Evolutionary conservation across 106 monocot genomes (phyloP), one percentile per base, ranked within the genome.

Genomic region (Agapanthus africanus): DNA sequence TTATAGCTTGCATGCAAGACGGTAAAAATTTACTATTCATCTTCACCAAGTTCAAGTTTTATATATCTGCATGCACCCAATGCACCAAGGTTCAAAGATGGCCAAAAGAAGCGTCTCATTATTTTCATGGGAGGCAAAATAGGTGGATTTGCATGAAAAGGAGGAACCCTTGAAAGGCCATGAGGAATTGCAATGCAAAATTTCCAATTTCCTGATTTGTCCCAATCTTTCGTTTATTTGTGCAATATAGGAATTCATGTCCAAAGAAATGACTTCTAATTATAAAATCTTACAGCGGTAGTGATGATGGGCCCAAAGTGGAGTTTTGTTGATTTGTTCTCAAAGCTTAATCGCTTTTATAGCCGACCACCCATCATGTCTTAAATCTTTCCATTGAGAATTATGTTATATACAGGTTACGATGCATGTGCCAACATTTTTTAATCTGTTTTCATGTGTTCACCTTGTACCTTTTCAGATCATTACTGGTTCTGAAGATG

Each of bases 401-500:
- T 56, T 11, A 36, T 51, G 6, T 26, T 50, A 30, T 31, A 57
- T 25, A 31, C 50, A n/a, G n/a, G 23, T 46, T 16, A 50, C 11
- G 2, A 68, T 4, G 18, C 25, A 9, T 57, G 25, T 37, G 25
- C 8, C 39, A 50, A 39, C 0, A 35, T 36, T 68, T 36, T 50
- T 3, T 56, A n/a, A n/a, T n/a, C n/a, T n/a, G n/a, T n/a, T n/a
- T n/a, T n/a, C n/a, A 63, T 9, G 30, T 22, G 35, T 13, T 59
- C 3, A 5, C 30, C 59, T 37, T 76, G 71, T 57, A 27, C 63
- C 78, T 19, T 82, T 78, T 51, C 67, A 95, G 95, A 84, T 91
- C 34, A 86, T 95, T 60, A 95, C 95, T 56, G 91, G 95, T 59
- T 95, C 95, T 70, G 95, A 95, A 71, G 95, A 95, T 84, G 95